phyloP scores from a whole-genome alignment of 106 monocot species.

The Phalaenopsis aphrodite region DNA sequence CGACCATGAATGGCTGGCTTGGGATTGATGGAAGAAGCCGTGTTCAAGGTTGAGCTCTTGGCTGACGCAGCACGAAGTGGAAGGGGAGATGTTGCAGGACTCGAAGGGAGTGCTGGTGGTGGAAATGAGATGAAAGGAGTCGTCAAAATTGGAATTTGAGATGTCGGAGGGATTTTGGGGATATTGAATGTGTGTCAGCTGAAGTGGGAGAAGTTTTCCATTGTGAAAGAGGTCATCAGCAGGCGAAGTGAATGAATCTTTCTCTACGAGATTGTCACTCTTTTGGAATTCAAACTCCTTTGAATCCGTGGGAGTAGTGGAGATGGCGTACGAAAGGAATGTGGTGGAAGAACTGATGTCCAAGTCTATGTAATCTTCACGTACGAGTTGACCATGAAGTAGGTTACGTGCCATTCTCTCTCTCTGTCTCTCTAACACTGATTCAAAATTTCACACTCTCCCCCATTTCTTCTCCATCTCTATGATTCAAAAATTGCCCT shows the following conservation, averaged over 20 bases:
- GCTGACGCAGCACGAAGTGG: constrained; percentile 54
- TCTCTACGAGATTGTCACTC: constrained; percentile 3
- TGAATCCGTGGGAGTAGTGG: constrained; percentile 19
- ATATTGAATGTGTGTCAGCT: constrained; percentile 50
- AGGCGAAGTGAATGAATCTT: constrained; percentile 28
- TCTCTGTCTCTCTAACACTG: background rate
- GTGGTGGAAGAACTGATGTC: constrained; percentile 39
- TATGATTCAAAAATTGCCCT: too few relatives aligned
- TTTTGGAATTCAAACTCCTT: constrained; percentile 63
- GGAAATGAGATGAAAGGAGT: background rate
- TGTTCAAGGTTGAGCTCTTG: constrained; percentile 55
- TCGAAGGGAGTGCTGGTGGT: constrained; percentile 38
- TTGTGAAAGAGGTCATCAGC: constrained; percentile 75
- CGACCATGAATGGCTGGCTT: constrained; percentile 43
- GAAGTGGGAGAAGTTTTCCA: constrained; percentile 77
- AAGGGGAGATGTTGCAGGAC: constrained; percentile 62
- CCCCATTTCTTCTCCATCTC: too few relatives aligned
- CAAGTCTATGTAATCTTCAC: constrained; percentile 11
- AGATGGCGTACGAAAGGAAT: constrained; percentile 10
- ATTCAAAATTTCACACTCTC: too few relatives aligned
- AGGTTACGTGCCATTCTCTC: constrained; percentile 7
- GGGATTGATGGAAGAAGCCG: constrained; percentile 20
- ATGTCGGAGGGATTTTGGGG: constrained; percentile 18
- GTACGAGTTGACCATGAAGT: background rate
- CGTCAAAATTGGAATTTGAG: background rate